Conservation (phyloP, 78 protist species). For the Acrasis kona region DNA sequence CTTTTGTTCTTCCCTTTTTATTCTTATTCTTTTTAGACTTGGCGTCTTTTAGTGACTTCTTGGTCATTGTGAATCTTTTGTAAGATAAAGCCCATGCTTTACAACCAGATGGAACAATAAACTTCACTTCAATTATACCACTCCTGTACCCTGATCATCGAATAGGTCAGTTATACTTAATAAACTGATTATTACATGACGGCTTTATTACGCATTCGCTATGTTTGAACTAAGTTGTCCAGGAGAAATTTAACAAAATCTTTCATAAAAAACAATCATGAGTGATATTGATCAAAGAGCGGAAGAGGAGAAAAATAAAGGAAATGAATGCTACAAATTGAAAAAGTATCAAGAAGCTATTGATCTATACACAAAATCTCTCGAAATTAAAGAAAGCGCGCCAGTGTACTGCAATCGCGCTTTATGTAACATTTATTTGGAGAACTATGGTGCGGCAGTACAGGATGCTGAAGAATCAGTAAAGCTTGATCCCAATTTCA, state of each 20-base stretch:
- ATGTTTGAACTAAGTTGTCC: too few species aligned
- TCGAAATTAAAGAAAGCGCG: slow-evolving; percentile 50
- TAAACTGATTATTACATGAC: too few species aligned
- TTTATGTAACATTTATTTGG: slow-evolving; percentile 37
- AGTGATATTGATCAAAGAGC: background rate
- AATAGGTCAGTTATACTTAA: too few species aligned
- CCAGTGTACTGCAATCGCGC: slow-evolving; percentile 14
- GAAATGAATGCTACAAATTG: slow-evolving; percentile 7
- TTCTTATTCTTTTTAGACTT: background rate
- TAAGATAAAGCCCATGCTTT: too few species aligned
- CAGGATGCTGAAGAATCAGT: slow-evolving; percentile 8
- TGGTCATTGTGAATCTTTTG: too few species aligned
- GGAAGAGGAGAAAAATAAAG: slow-evolving; percentile 1
- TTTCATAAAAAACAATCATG: background rate
- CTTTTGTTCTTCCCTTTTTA: background rate
- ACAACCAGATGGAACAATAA: too few species aligned
- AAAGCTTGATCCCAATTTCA: background rate
- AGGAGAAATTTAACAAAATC: background rate
- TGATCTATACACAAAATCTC: slow-evolving; percentile 25
- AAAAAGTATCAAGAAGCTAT: slow-evolving; percentile 14
- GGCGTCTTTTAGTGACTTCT: background rate
- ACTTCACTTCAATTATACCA: too few species aligned
- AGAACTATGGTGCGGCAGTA: slow-evolving; percentile 18
- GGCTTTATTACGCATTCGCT: too few species aligned
- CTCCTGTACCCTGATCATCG: too few species aligned